Base-by-base conservation (phyloP, 108 stramenopile species). In the Ochromonas danica region DNA sequence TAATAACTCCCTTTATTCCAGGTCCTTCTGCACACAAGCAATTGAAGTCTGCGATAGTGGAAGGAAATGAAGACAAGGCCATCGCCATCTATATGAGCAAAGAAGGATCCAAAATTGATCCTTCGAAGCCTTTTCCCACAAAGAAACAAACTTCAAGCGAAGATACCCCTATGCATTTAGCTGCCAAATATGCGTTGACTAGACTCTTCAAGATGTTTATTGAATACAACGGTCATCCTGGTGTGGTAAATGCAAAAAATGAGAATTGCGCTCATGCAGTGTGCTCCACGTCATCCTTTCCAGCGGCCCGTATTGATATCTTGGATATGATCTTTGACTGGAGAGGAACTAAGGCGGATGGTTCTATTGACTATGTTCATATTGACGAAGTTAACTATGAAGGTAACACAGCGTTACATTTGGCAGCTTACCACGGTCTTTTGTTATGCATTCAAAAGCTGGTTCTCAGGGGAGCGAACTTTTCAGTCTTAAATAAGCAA, bases 41-140 rank as follows among this genome's bases (percentile, higher is more conserved):
- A 67, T 67, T 67, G 31, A 67, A 67, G 25, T 10, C 17, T 14
- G 63, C 63, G 6, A 67, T 67, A 36, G 6, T 36, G 10, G 63
- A 67, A 10, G 63, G 63, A 6, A 67, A 67, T 67, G 63, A 67
- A 67, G 63, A 67, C 30, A 67, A 67, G 31, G 63, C 63, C 17
- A 67, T 67, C 31, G 10, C 6, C 3, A 28, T 67, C 10, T 67
- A 67, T 36, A 67, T 33, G 31, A 33, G 63, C 63, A 67, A 67
- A 67, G 63, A 67, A 10, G 31, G 31, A 6, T 22, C 30, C 31
- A 22, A 33, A 10, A 6, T 67, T 22, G 33, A 67, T 67, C 63
- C 63, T 6, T 67, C 63, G 30, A 67, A 31, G 17, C 63, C 63
- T 22, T 67, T 67, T 36, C 63, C 63, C 17, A 31, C 63, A 6